These are phyloP conservation scores for Balamuthia mandrillaris DNA, from an alignment of 208 protist species.

Conservation along the genomic window DNA sequence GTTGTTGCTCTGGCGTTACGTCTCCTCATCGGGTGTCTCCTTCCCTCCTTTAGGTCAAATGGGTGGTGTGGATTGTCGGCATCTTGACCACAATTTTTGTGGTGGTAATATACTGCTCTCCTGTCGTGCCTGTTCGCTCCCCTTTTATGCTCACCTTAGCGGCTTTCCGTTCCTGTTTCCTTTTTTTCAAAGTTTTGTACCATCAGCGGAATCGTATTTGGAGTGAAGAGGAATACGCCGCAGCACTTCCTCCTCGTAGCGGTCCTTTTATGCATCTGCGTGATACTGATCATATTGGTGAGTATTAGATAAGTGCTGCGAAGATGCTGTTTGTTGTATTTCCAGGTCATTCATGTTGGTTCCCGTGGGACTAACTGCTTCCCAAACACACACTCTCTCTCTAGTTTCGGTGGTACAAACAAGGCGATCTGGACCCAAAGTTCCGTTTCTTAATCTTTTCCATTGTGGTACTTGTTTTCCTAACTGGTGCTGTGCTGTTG, in stretches of 20 bases:
- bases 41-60: not conserved
- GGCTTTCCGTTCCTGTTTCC: not conserved
- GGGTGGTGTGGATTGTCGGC: not conserved
- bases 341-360: not conserved
- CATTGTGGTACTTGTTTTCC: no score
- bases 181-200: not conserved
- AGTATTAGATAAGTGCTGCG: not conserved
- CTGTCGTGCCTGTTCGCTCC: not conserved
- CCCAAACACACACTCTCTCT: not conserved
- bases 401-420: not conserved
- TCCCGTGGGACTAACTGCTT: not conserved
- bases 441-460: no score
- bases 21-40: not conserved
- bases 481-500: no score
- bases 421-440: conserved; percentile 21
- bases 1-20: not conserved
- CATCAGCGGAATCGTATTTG: not conserved
- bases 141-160: not conserved
- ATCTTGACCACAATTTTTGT: not conserved
- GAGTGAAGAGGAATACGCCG: not conserved
- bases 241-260: conserved; percentile 10
- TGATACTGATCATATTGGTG: not conserved
- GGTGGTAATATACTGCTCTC: not conserved
- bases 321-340: not conserved
- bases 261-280: not conserved